phyloP scores from a whole-genome alignment of 1,284 basidiomycete genomes.

The Cryptococcus sp. region DNA sequence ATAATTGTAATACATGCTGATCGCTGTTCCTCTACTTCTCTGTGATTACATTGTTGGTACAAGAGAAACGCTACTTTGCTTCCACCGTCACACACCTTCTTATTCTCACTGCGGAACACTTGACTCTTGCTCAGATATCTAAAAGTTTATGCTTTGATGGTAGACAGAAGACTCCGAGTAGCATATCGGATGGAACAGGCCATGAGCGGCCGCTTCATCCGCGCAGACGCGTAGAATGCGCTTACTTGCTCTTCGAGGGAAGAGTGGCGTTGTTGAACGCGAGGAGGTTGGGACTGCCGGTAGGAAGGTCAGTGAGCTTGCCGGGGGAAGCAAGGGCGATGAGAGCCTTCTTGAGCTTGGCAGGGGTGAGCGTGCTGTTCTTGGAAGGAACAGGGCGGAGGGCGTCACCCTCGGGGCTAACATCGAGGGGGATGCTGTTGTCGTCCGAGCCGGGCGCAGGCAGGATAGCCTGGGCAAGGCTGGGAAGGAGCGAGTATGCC shows the following conservation, averaged over 20 bases:
- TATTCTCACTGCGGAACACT: too few relatives aligned
- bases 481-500: slow-evolving; percentile 51
- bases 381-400: slow-evolving; percentile 36
- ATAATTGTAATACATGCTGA: too few relatives aligned
- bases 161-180: too few relatives aligned
- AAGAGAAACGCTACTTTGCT: too few relatives aligned
- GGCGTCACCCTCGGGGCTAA: slow-evolving; percentile 29
- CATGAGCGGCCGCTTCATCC: too few relatives aligned
- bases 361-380: slow-evolving; percentile 59
- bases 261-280: slow-evolving; percentile 80
- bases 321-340: slow-evolving; percentile 63
- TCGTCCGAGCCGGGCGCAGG: slow-evolving; percentile 42
- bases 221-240: too few relatives aligned
- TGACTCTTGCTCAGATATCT: too few relatives aligned
- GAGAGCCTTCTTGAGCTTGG: slow-evolving; percentile 73
- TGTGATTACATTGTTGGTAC: too few relatives aligned
- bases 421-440: slow-evolving; percentile 18
- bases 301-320: slow-evolving; percentile 60
- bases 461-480: slow-evolving; percentile 39
- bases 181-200: too few relatives aligned
- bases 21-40: too few relatives aligned
- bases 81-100: too few relatives aligned
- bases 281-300: slow-evolving; percentile 68
- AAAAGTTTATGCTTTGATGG: too few relatives aligned
- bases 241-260: slow-evolving; percentile 29